phyloP scores from a whole-genome alignment of 305 asterid species.

The Fraxinus platypoda region DNA sequence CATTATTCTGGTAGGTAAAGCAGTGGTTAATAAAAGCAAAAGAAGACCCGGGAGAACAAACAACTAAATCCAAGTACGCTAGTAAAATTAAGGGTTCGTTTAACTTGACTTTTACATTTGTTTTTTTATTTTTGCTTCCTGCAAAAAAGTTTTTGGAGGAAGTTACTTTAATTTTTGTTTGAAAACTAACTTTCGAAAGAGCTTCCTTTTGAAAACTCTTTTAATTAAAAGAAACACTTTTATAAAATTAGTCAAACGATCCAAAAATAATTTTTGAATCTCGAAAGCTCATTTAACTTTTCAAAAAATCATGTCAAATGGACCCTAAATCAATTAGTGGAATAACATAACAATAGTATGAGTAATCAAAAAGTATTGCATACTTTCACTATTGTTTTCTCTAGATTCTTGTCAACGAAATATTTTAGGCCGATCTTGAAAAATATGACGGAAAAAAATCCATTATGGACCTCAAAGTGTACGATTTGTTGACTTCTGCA shows the following conservation, averaged over 20 bases:
- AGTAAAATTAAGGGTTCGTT: too few relatives aligned
- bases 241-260: too few relatives aligned
- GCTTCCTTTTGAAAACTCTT: too few relatives aligned
- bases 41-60: too few relatives aligned
- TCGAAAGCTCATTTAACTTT: too few relatives aligned
- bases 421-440: not conserved
- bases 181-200: not conserved
- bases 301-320: not conserved
- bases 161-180: too few relatives aligned
- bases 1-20: too few relatives aligned
- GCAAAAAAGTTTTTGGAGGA: too few relatives aligned
- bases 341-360: not conserved
- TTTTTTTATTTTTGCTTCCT: too few relatives aligned
- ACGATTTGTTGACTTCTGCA: not conserved
- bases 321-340: not conserved
- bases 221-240: too few relatives aligned
- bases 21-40: too few relatives aligned
- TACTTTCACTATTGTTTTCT: not conserved
- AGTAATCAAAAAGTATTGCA: not conserved
- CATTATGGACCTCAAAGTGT: not conserved
- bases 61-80: not conserved
- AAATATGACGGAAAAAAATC: not conserved
- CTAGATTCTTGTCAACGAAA: not conserved
- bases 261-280: not conserved
- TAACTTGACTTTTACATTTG: too few relatives aligned